Conservation (phyloP, 169 alveolate species). For the Cyclospora cayetanensis region DNA sequence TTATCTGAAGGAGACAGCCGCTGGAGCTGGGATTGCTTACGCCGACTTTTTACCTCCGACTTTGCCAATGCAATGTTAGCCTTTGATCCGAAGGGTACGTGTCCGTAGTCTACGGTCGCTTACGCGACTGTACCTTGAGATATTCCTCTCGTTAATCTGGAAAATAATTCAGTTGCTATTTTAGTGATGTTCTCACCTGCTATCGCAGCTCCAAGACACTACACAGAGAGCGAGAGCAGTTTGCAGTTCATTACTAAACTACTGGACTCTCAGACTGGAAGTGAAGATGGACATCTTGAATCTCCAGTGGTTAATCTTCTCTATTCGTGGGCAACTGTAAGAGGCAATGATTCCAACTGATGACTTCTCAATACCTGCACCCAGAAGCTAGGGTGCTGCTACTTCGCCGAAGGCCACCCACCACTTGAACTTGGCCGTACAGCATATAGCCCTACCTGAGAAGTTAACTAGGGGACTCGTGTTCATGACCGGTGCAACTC, state of each 20-base stretch:
- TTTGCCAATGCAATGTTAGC: slow-evolving; percentile 13
- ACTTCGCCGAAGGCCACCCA: neutral
- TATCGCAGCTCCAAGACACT: slow-evolving; percentile 27
- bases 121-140: too few relatives aligned
- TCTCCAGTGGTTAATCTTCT: neutral
- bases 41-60: neutral
- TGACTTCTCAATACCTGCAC: neutral
- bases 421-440: too few relatives aligned
- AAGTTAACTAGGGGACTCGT: too few relatives aligned
- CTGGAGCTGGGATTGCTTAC: slow-evolving; percentile 36
- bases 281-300: neutral
- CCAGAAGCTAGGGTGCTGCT: neutral
- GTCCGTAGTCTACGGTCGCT: too few relatives aligned
- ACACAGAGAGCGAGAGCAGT: slow-evolving; percentile 12
- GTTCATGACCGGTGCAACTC: too few relatives aligned
- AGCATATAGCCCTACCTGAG: neutral
- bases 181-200: neutral
- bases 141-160: neutral
- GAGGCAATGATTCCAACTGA: neutral
- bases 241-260: neutral
- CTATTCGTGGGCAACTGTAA: slow-evolving; percentile 1
- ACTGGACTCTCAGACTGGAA: neutral
- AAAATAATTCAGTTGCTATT: neutral
- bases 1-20: neutral
- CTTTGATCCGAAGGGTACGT: slow-evolving; percentile 2